Conservation (phyloP, 495 filamentous ascomycete species). For the Podospora australis region DNA sequence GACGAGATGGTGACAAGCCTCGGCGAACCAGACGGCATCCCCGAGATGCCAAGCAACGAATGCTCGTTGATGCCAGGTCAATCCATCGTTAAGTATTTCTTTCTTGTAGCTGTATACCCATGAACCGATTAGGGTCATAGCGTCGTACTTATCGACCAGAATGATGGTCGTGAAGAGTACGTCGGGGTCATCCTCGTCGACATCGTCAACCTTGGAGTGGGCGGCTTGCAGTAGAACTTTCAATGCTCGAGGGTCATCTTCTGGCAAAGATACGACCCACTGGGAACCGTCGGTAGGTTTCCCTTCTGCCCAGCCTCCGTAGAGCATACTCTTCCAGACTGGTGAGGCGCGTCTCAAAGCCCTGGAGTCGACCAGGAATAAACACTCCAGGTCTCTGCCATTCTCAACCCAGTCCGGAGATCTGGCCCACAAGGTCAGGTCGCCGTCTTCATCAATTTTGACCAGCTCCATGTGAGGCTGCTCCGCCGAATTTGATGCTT, state of each 20-base stretch:
- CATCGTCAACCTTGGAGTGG: neutral
- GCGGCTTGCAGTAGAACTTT: neutral
- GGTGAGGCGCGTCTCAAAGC: conserved; percentile 7
- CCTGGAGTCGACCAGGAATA: too few relatives aligned
- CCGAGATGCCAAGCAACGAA: neutral
- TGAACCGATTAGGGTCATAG: neutral
- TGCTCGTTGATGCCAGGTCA: too few relatives aligned
- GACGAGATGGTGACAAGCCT: too few relatives aligned
- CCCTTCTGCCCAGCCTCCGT: conserved; percentile 19
- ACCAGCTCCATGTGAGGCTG: too few relatives aligned
- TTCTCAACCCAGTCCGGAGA: too few relatives aligned
- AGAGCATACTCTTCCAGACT: conserved; percentile 10
- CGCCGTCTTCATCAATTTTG: neutral
- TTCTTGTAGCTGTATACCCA: neutral
- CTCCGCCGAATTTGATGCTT: too few relatives aligned
- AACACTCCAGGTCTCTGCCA: too few relatives aligned
- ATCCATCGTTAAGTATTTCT: too few relatives aligned
- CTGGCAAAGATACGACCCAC: conserved; percentile 4
- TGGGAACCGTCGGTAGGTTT: conserved; percentile 14
- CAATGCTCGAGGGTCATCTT: neutral
- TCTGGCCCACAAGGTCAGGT: too few relatives aligned
- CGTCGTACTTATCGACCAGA: neutral
- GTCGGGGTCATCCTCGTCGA: neutral
- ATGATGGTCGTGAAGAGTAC: neutral
- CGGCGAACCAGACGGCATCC: too few relatives aligned